A percentile compares a stretch with the other conserved stretches of the same genome.
Conservation (phyloP, 805 yeast species). For the Hanseniaspora guilliermondii region DNA sequence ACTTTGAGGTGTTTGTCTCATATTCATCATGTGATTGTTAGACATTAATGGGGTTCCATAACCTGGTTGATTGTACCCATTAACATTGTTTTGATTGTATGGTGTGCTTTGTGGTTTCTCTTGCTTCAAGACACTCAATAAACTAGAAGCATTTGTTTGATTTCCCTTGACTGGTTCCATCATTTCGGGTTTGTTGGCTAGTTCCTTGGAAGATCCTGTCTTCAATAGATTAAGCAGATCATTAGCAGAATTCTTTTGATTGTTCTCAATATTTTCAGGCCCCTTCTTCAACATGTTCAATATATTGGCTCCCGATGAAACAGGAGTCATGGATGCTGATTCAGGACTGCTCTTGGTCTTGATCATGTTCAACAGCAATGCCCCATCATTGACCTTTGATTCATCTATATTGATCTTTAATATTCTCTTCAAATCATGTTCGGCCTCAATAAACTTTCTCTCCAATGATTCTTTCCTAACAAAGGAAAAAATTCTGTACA, state of each 20-base stretch:
- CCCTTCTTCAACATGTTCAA: constrained; percentile 1
- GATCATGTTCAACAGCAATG: constrained; percentile 1
- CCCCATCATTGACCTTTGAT: constrained; percentile 6
- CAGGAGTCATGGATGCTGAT: not conserved
- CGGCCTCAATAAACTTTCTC: constrained; percentile 11
- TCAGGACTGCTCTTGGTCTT: not conserved
- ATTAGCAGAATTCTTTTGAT: constrained; percentile 33
- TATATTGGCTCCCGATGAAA: constrained; percentile 3
- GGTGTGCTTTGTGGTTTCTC: not conserved
- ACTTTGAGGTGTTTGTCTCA: constrained; percentile 1
- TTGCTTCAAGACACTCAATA: constrained; percentile 5
- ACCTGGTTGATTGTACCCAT: not conserved
- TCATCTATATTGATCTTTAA: constrained; percentile 16
- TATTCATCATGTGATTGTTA: not conserved
- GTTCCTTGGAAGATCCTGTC: constrained; percentile 29
- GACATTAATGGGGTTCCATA: not conserved
- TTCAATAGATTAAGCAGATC: not conserved
- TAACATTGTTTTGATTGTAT: not conserved
- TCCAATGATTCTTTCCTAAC: constrained; percentile 5
- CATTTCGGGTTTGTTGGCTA: constrained; percentile 47
- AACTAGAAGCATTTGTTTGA: not conserved
- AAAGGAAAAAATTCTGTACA: constrained; percentile 29
- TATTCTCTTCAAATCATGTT: constrained; percentile 8
- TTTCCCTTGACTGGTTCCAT: constrained; percentile 27
- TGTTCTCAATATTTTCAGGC: not conserved